Evolutionary conservation across 352 stramenopile genomes (phyloP).

Genomic region (Phytophthora multivora): DNA sequence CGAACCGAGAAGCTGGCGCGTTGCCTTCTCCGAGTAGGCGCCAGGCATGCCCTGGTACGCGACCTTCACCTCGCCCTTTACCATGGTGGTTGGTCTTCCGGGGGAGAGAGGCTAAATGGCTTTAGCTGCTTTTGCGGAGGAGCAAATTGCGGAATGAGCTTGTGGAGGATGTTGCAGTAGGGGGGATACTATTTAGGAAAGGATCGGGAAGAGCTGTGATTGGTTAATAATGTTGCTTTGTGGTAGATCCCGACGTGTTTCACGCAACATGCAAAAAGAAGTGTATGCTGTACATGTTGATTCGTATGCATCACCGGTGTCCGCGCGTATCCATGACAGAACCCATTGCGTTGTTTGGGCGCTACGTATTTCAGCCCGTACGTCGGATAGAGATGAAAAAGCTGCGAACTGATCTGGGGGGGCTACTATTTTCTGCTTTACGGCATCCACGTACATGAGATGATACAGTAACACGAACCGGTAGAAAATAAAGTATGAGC

Average conservation of each 20-base stretch:
- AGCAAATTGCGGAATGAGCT: constrained; percentile 1
- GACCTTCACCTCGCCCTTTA: constrained; percentile 79
- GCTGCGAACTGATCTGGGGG: too few relatives aligned
- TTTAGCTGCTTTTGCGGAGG: background rate
- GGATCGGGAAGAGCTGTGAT: background rate
- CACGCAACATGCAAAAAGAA: background rate
- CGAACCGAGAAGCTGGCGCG: constrained; percentile 89
- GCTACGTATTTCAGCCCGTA: too few relatives aligned
- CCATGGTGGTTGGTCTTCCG: background rate
- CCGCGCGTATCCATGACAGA: too few relatives aligned
- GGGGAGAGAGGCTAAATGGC: too few relatives aligned
- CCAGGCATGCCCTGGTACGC: constrained; percentile 96
- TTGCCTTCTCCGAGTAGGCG: constrained; percentile 97
- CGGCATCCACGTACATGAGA: too few relatives aligned
- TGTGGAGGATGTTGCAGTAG: background rate
- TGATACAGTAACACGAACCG: too few relatives aligned
- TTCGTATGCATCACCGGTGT: too few relatives aligned
- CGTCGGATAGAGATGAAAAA: too few relatives aligned
- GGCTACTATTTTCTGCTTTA: too few relatives aligned
- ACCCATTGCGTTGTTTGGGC: too few relatives aligned
- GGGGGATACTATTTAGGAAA: constrained; percentile 9
- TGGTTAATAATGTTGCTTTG: background rate
- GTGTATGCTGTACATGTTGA: too few relatives aligned
- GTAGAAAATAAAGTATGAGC: too few relatives aligned
- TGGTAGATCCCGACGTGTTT: background rate